Base-by-base conservation (phyloP, 805 yeast genomes). In the Candida xyloterini region DNA sequence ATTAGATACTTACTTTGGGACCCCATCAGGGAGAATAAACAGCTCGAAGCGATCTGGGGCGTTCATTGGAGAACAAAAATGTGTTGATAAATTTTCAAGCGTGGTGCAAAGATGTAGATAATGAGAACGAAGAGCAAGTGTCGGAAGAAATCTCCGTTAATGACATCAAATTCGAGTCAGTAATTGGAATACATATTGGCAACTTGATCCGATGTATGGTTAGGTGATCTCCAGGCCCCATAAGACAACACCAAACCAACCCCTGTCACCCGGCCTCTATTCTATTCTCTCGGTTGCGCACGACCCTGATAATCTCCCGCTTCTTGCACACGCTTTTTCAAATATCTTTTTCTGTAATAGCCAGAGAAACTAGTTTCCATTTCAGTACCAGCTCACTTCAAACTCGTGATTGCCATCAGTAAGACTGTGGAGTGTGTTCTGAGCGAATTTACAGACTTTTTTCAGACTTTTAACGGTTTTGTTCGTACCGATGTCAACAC, bases 31-130 rank as follows among this genome's bases (percentile, higher is more conserved):
- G 54, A 93, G 74, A 53, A 93, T 78, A 62, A 93, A 93, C 28
- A 93, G 78, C 72, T 93, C 99, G 63, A 91, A 93, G 74, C 99
- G 83, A 70, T 93, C 99, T 66, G 99, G 99, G 57, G 98, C 98
- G 69, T 93, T 93, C 99, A 93, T 91, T 42, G 32, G 56, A 27
- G 38, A 31, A 30, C 32, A 28, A 41, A 35, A 41, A n/a, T 29
- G 23, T 33, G 38, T 39, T 39, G 35, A 33, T 39, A 34, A 39
- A 23, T 33, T 39, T 39, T 39, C 29, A 30, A 33, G 23, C 25
- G 16, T 25, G 39, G 43, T 40, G 43, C 27, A 40, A 27, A 30
- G 43, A 21, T 40, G 43, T 35, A 30, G 31, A 28, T 5, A 15
- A 16, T 18, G 25, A 6, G 14, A 15, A 4, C 10, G 13, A 25